phyloP scores from a whole-genome alignment of 805 yeast species.

The Yarrowia phangngaensis region DNA sequence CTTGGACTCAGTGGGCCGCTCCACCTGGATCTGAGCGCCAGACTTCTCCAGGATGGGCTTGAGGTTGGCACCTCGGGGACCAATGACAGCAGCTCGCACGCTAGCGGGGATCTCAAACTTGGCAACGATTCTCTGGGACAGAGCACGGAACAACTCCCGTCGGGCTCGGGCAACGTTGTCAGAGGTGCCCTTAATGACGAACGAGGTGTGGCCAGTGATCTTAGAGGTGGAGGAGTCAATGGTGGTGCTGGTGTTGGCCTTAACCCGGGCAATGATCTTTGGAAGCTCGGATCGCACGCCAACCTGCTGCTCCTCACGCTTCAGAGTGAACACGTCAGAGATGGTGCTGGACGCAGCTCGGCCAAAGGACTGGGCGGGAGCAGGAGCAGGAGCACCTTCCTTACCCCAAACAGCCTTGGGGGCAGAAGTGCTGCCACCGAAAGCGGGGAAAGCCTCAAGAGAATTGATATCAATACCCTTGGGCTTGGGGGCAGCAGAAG shows the following conservation, averaged over 20 bases:
- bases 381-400: conserved; percentile 26
- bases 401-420: conserved; percentile 30
- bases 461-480: conserved; percentile 27
- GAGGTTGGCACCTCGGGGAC: conserved; percentile 77
- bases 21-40: conserved; percentile 69
- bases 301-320: conserved; percentile 62
- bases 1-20: conserved; percentile 33
- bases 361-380: conserved; percentile 29
- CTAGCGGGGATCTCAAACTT: conserved; percentile 68
- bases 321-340: conserved; percentile 77
- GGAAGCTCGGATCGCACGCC: conserved; percentile 60
- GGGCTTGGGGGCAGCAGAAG: conserved; percentile 28
- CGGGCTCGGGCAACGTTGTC: conserved; percentile 65
- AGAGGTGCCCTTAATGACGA: conserved; percentile 72
- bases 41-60: conserved; percentile 71
- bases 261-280: conserved; percentile 60
- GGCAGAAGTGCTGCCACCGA: conserved; percentile 27
- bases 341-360: conserved; percentile 52
- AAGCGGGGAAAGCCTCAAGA: conserved; percentile 29
- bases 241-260: conserved; percentile 56
- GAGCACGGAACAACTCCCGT: conserved; percentile 66
- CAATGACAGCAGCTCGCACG: conserved; percentile 75
- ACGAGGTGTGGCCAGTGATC: conserved; percentile 72
- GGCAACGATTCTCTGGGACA: conserved; percentile 68
- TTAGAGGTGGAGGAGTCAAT: conserved; percentile 81